Conservation (phyloP, 73 alveolate species). For the Symbiodinium pilosum region DNA sequence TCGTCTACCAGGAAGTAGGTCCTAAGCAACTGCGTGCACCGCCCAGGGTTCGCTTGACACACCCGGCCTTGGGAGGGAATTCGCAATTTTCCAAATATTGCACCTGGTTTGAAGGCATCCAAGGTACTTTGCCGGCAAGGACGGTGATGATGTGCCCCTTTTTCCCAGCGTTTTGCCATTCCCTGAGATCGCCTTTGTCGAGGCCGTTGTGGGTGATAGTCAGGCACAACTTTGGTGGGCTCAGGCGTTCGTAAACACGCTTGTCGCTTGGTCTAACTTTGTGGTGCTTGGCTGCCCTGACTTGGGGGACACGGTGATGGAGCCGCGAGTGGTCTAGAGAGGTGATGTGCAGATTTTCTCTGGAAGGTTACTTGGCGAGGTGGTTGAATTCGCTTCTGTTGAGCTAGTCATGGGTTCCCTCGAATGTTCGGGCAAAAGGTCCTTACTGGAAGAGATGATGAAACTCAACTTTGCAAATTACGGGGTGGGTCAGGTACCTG, state of each 20-base stretch:
- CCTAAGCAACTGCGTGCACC: too few relatives aligned
- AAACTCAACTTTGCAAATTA: neutral
- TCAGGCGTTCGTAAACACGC: conserved; percentile 5
- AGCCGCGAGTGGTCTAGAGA: conserved; percentile 20
- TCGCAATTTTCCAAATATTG: neutral
- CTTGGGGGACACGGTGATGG: neutral
- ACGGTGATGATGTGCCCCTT: neutral
- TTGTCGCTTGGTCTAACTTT: conserved; percentile 13
- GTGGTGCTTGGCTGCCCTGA: conserved; percentile 41
- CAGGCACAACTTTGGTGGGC: neutral
- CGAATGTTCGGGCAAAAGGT: neutral
- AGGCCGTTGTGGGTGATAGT: too few relatives aligned
- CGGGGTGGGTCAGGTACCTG: neutral
- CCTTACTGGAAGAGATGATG: neutral
- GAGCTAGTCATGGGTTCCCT: neutral
- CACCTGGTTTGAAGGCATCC: neutral
- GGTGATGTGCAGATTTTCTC: neutral
- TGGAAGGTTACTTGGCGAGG: conserved; percentile 50
- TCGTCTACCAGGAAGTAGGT: neutral
- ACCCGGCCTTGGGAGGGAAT: neutral
- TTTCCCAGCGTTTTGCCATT: conserved; percentile 30
- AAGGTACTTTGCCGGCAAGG: conserved; percentile 27
- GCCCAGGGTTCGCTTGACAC: neutral
- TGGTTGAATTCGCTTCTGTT: conserved; percentile 2
- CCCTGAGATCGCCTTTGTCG: neutral